A percentile compares a stretch with the other conserved stretches of the same genome.
phyloP scores from a whole-genome alignment of 2,329 filamentous ascomycete genomes.

The Pseudogymnoascus sp. region DNA sequence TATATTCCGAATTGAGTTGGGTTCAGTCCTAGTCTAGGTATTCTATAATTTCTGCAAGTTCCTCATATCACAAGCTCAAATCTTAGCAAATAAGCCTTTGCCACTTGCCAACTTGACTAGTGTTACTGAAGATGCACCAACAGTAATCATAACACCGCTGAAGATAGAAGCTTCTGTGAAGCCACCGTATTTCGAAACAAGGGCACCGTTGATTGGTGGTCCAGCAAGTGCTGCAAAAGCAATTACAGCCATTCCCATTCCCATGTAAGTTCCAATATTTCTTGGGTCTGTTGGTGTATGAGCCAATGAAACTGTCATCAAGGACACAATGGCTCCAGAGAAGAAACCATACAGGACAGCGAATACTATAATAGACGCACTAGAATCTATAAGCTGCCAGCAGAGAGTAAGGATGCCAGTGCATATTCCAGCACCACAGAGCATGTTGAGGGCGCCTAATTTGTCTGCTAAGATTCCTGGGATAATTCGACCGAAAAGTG shows the following conservation, averaged over 20 bases:
- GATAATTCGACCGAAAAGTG: slow-evolving; percentile 29
- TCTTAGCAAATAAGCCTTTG: too few relatives aligned
- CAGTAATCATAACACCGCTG: slow-evolving; percentile 40
- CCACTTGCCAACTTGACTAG: too few relatives aligned
- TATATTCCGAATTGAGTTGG: too few relatives aligned
- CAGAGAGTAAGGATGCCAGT: slow-evolving; percentile 24
- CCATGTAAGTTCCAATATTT: slow-evolving; percentile 60
- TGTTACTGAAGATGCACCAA: too few relatives aligned
- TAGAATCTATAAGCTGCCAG: slow-evolving; percentile 19
- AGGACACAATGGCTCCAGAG: slow-evolving; percentile 29
- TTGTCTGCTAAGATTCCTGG: slow-evolving; percentile 29
- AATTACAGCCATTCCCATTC: slow-evolving; percentile 53
- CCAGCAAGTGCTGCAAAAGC: slow-evolving; percentile 58
- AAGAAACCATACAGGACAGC: slow-evolving; percentile 28
- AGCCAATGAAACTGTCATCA: slow-evolving; percentile 17
- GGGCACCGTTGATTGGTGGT: slow-evolving; percentile 58
- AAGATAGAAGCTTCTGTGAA: slow-evolving; percentile 43
- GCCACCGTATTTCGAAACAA: slow-evolving; percentile 44
- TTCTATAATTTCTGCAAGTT: too few relatives aligned
- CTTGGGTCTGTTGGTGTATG: slow-evolving; percentile 45
- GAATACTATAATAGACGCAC: slow-evolving; percentile 25
- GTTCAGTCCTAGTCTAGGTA: too few relatives aligned
- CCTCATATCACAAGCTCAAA: too few relatives aligned
- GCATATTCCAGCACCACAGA: slow-evolving; percentile 22
- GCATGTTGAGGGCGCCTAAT: slow-evolving; percentile 27